Base-by-base conservation (phyloP, 2,329 filamentous ascomycete species). In the Curvularia sp. region DNA sequence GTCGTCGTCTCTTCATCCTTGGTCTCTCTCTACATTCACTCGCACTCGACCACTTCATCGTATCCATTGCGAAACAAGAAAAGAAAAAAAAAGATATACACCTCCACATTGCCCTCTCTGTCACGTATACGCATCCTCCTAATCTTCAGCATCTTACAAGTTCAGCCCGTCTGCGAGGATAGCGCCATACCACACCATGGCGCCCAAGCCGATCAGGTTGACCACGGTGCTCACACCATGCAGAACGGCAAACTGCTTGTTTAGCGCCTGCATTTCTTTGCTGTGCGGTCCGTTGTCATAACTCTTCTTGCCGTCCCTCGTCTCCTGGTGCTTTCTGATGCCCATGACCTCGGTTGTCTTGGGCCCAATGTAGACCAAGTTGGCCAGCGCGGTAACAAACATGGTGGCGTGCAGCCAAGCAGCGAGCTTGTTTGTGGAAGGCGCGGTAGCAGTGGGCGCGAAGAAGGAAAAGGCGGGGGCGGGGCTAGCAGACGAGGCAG, bases 231-330 rank as follows among this genome's bases (percentile, higher is more conserved):
- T 96, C 47, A 91, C 79, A 5, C 93, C 92, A 77, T 99, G 95
- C 56, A 97, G 78, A 61, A 85, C 85, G 15, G 86, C 87, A 76
- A 98, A 98, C 57, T 61, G 52, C 59, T 58, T 68, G 53, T 78
- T 79, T 65, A 79, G 41, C n/a, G 38, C 60, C 67, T 86, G 78
- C 93, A 98, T 97, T 80, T 94, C 91, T 67, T 88, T 83, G 5
- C 90, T 95, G 71, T 96, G 91, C 38, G 92, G 91, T 1, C 88
- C 84, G 51, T 86, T 80, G 64, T 96, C 92, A 71, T 90, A 91
- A 77, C 88, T 91, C 74, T 90, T 91, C 84, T 96, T 97, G 53
- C 92, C 92, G 74, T 97, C 94, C 69, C 89, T 87, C 61, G 89
- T 92, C 82, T 94, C 93, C 82, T 97, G 94, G 48, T 88, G 85